Evolutionary conservation across 163 green algal species (phyloP).

Genomic region (Chloromonas sp.): DNA sequence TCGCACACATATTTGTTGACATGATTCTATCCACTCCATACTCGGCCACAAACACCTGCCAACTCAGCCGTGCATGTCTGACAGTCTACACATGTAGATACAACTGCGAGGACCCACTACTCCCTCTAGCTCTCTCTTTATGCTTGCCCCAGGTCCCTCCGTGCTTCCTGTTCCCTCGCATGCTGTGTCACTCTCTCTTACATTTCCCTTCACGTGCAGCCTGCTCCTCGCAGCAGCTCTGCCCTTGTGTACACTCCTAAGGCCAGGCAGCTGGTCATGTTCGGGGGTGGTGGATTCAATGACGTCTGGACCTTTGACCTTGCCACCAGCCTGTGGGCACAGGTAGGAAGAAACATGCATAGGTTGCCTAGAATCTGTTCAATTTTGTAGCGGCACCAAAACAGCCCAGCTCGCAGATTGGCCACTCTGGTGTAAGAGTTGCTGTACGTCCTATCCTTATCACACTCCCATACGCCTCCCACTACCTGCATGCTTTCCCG

Average conservation of each 20-base stretch:
- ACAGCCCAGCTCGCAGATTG: too few relatives aligned
- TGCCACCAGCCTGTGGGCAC: background rate
- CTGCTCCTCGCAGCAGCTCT: background rate
- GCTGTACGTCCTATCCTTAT: background rate
- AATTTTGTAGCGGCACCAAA: too few relatives aligned
- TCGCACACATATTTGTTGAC: too few relatives aligned
- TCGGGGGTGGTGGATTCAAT: background rate
- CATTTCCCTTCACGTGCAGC: too few relatives aligned
- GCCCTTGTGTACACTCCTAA: background rate
- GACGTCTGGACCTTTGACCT: background rate
- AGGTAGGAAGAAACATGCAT: background rate
- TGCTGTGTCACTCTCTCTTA: too few relatives aligned
- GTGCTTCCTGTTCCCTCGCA: background rate
- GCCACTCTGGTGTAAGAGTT: background rate
- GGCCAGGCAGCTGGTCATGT: background rate
- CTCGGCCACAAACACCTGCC: background rate
- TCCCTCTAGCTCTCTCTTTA: background rate
- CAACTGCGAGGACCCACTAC: background rate
- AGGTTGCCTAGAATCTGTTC: background rate
- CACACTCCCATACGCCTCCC: background rate
- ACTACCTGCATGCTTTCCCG: background rate
- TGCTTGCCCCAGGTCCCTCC: background rate
- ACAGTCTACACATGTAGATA: background rate
- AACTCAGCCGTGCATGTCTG: too few relatives aligned
- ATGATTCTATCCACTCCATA: background rate